Conservation (phyloP, 2,329 filamentous ascomycete genomes). For the Nemania diffusa region DNA sequence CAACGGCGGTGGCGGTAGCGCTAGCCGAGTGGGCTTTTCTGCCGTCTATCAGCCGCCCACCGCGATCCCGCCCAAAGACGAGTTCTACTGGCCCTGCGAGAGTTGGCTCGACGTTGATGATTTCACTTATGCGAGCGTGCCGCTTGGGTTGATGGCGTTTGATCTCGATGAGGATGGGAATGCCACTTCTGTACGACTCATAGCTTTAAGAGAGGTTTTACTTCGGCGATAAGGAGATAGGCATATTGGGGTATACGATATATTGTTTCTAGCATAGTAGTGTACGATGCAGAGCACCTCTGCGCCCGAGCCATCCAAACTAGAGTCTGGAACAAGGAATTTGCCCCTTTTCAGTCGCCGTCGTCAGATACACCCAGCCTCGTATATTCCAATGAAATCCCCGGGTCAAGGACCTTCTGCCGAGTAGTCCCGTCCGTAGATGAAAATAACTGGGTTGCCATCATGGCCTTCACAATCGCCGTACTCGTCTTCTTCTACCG, state of each 20-base stretch:
- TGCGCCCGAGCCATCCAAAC: background rate
- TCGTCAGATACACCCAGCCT: background rate
- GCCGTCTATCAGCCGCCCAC: constrained; percentile 24
- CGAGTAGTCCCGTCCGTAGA: background rate
- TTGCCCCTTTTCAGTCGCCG: background rate
- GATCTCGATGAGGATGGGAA: constrained; percentile 17
- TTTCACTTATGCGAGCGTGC: constrained; percentile 27
- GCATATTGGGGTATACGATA: background rate
- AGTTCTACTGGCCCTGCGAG: constrained; percentile 31
- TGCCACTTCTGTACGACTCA: constrained; percentile 13
- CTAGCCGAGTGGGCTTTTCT: constrained; percentile 13
- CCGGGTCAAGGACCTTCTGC: background rate
- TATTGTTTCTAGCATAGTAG: too few species aligned
- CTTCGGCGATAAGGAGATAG: background rate
- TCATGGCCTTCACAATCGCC: constrained; percentile 1
- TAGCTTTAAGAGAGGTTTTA: constrained; percentile 18
- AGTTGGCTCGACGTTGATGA: constrained; percentile 29
- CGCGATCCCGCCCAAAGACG: constrained; percentile 17
- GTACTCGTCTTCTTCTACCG: constrained; percentile 1
- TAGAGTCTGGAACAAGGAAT: background rate
- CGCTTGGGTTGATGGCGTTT: constrained; percentile 25
- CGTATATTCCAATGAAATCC: constrained; percentile 1
- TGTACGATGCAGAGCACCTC: too few species aligned
- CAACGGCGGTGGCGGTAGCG: too few species aligned
- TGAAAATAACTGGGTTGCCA: constrained; percentile 1